A percentile compares a stretch with the other conserved stretches of the same genome.
phyloP scores from a whole-genome alignment of 2,329 filamentous ascomycete species.

The Arthrinium phaeospermum region DNA sequence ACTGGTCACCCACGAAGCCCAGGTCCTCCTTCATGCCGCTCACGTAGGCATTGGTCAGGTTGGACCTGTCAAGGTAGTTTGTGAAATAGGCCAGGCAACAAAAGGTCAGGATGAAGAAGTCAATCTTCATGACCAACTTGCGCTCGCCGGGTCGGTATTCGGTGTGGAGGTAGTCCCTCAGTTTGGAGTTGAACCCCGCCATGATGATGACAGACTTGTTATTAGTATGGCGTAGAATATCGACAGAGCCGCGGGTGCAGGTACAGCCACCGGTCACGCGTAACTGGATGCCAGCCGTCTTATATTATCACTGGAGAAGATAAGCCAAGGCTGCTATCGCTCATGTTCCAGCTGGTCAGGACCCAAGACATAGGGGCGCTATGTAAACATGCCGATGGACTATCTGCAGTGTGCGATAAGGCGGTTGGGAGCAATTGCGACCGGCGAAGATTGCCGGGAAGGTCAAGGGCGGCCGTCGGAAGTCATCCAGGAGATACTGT shows the following conservation, averaged over 20 bases:
- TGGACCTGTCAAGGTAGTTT: conserved; percentile 60
- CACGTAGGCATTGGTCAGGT: conserved; percentile 60
- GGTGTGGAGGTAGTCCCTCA: conserved; percentile 24
- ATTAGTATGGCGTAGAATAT: not conserved
- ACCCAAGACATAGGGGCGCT: not conserved
- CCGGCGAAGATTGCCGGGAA: not conserved
- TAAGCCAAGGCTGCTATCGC: not conserved
- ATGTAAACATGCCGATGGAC: not conserved
- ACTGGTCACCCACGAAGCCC: conserved; percentile 52
- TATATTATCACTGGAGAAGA: not conserved
- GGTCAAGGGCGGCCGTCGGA: not conserved
- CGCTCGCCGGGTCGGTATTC: conserved; percentile 43
- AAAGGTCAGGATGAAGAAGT: conserved; percentile 69
- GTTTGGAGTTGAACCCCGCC: conserved; percentile 5
- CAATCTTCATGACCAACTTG: conserved; percentile 61
- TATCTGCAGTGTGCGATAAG: not conserved
- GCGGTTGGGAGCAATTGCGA: not conserved
- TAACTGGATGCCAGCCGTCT: not conserved
- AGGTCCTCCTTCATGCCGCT: conserved; percentile 60
- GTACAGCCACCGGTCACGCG: not conserved
- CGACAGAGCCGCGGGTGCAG: not conserved
- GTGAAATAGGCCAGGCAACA: conserved; percentile 65
- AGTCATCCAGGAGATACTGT: not conserved
- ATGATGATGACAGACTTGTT: not conserved
- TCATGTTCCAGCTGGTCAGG: not conserved